Evolutionary conservation across 495 filamentous ascomycete genomes (phyloP).

Genomic region (Articulospora tetracladia): DNA sequence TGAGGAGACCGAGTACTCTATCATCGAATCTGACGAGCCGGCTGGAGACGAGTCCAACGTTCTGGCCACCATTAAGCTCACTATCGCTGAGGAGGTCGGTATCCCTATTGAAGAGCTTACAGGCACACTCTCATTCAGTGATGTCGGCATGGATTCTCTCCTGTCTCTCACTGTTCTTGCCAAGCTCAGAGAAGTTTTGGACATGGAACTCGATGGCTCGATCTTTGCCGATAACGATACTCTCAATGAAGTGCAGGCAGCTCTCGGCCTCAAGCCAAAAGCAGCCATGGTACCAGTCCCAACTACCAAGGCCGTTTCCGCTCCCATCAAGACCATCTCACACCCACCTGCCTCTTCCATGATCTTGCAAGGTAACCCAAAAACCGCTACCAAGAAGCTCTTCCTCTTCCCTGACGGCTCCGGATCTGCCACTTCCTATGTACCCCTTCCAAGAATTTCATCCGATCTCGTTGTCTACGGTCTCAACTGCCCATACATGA

Average conservation of each 20-base stretch:
- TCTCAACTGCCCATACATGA: slow-evolving; percentile 63
- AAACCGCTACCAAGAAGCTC: slow-evolving; percentile 56
- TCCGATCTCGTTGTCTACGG: slow-evolving; percentile 53
- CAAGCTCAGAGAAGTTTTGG: slow-evolving; percentile 50
- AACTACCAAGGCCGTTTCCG: background rate
- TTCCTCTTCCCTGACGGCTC: slow-evolving; percentile 76
- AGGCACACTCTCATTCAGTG: slow-evolving; percentile 44
- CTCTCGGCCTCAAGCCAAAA: slow-evolving; percentile 7
- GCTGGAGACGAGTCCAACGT: slow-evolving; percentile 13
- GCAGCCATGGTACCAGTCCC: background rate
- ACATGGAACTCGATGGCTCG: slow-evolving; percentile 35
- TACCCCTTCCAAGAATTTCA: slow-evolving; percentile 42
- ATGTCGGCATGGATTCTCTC: slow-evolving; percentile 59
- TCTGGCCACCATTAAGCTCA: slow-evolving; percentile 30
- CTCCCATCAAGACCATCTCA: background rate
- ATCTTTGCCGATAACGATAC: background rate
- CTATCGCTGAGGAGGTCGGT: slow-evolving; percentile 61
- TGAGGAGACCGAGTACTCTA: slow-evolving; percentile 39
- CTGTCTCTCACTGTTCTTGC: slow-evolving; percentile 54
- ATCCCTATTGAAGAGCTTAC: slow-evolving; percentile 60
- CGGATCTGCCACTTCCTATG: slow-evolving; percentile 65
- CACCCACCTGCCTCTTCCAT: slow-evolving; percentile 38
- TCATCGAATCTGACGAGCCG: slow-evolving; percentile 41
- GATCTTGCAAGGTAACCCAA: slow-evolving; percentile 61
- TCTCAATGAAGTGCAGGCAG: background rate